Evolutionary conservation across 176 grass and related monocot species (phyloP).

Genomic region (Lolium perenne): DNA sequence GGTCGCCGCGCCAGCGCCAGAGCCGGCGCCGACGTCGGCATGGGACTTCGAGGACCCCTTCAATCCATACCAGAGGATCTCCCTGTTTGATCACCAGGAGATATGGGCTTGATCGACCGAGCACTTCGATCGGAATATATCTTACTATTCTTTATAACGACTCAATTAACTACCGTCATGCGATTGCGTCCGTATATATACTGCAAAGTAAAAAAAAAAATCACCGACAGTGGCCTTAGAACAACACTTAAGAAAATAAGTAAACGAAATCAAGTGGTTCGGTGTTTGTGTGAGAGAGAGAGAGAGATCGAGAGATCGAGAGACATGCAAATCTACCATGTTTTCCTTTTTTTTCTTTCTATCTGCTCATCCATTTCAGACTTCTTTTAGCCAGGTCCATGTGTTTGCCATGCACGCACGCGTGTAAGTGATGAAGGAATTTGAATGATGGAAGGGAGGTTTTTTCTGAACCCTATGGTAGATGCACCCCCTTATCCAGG

Average conservation of each 20-base stretch:
- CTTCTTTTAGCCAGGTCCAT: not conserved
- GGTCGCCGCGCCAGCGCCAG: constrained; percentile 31
- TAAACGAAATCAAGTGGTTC: constrained; percentile 40
- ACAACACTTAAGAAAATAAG: not conserved
- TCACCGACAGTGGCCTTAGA: constrained; percentile 6
- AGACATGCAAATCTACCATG: constrained; percentile 9
- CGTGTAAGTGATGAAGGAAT: constrained; percentile 5
- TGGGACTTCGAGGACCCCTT: constrained; percentile 61
- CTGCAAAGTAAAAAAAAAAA: not conserved
- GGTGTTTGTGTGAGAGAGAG: not conserved
- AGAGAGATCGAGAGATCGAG: not conserved
- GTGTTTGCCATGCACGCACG: not conserved
- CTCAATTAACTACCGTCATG: not conserved
- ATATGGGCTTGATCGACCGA: constrained; percentile 48
- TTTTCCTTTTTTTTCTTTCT: not conserved
- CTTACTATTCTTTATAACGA: not conserved
- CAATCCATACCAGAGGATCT: constrained; percentile 65
- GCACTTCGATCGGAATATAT: constrained; percentile 36
- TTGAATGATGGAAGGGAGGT: not conserved
- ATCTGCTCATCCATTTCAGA: not conserved
- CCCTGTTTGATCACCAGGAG: constrained; percentile 65
- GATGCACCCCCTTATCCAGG: too few species aligned
- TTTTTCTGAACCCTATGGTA: too few species aligned
- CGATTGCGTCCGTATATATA: not conserved
- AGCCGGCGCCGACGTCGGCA: not conserved